Conservation (phyloP, 140 eudicot genomes). For the Anethum foeniculum region DNA sequence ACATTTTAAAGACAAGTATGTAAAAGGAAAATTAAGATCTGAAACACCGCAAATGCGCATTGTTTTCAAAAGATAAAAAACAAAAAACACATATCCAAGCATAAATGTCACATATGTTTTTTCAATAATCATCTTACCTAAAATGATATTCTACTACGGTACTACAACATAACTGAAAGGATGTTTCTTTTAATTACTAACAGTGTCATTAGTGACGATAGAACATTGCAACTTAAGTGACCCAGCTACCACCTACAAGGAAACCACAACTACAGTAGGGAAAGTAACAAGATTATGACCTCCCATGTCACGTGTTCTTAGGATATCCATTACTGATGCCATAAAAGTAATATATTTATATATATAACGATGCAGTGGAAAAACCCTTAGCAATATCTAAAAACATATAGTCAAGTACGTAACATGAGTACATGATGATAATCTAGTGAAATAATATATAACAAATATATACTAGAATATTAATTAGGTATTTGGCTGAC, state of each 20-base stretch:
- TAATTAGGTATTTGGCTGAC: conserved; percentile 25
- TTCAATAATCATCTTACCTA: background rate
- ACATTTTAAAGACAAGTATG: background rate
- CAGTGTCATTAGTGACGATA: background rate
- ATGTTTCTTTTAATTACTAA: background rate
- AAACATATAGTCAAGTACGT: background rate
- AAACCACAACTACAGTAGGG: background rate
- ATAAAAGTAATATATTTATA: background rate
- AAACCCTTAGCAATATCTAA: background rate
- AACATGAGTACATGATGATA: background rate
- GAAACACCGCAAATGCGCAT: background rate
- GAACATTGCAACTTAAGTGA: background rate
- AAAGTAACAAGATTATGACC: background rate
- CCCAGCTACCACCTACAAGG: background rate
- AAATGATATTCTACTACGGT: background rate
- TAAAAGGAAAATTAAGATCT: background rate
- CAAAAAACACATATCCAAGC: background rate
- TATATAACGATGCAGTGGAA: background rate
- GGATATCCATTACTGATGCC: background rate
- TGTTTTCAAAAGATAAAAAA: background rate
- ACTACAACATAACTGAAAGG: background rate
- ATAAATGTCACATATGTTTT: background rate
- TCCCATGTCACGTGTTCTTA: background rate
- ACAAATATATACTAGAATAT: background rate
- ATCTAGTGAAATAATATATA: background rate